A percentile compares a stretch with the other conserved stretches of the same genome.
Conservation (phyloP, 2,329 filamentous ascomycete species). For the Colletotrichum tropicale region DNA sequence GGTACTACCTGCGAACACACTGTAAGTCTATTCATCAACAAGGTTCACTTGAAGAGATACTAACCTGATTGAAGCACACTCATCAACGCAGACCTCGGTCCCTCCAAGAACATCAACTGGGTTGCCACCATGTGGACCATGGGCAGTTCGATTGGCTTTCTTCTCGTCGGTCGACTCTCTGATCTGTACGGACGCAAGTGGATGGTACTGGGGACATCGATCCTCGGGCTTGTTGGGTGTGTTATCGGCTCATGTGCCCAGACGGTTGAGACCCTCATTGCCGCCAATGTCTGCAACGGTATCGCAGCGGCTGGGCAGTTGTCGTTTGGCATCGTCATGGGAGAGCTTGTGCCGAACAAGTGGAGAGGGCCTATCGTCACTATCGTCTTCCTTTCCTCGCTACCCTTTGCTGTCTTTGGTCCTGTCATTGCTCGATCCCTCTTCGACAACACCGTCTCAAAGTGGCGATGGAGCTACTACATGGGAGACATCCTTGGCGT, state of each 20-base stretch:
- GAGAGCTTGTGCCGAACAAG: constrained; percentile 48
- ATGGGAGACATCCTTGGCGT: constrained; percentile 48
- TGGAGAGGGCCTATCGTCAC: constrained; percentile 39
- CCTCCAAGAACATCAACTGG: constrained; percentile 34
- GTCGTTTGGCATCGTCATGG: constrained; percentile 44
- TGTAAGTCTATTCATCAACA: constrained; percentile 23
- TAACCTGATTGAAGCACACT: constrained; percentile 23
- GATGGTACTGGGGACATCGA: constrained; percentile 21
- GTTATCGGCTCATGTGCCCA: constrained; percentile 39
- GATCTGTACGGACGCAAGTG: constrained; percentile 9
- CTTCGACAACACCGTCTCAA: constrained; percentile 41
- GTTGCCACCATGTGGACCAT: constrained; percentile 40
- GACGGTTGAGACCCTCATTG: constrained; percentile 40
- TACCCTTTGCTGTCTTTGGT: constrained; percentile 47
- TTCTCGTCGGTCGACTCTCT: constrained; percentile 10
- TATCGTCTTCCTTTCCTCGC: constrained; percentile 41
- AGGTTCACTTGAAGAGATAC: neutral
- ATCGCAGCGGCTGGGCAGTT: constrained; percentile 44
- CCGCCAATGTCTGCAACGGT: constrained; percentile 39
- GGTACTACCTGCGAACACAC: constrained; percentile 38
- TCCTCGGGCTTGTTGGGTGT: constrained; percentile 39
- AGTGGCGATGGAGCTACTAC: constrained; percentile 57
- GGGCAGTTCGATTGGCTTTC: constrained; percentile 40
- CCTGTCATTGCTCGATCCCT: constrained; percentile 51
- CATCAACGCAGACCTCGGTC: constrained; percentile 36